phyloP scores from a whole-genome alignment of 2,329 filamentous ascomycete species.

The Ceratocystis lukuohia region DNA sequence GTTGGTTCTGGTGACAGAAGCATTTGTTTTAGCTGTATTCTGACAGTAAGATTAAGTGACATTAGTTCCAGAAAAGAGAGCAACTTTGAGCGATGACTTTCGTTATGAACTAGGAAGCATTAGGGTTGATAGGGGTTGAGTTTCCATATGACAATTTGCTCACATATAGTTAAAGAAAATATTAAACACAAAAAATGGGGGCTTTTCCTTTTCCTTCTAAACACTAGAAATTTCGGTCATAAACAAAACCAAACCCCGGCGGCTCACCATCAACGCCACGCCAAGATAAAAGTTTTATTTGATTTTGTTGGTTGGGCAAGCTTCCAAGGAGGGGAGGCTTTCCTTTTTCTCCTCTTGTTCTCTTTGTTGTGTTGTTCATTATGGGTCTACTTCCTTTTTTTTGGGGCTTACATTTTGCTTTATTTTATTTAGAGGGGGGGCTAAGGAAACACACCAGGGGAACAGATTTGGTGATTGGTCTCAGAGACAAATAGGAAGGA shows the following conservation, averaged over 20 bases:
- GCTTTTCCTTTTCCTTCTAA: neutral
- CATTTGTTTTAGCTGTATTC: no score
- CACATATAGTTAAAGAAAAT: neutral
- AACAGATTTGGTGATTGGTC: no score
- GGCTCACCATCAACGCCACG: neutral
- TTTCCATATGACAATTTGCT: no score
- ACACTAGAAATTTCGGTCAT: neutral
- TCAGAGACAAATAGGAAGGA: neutral
- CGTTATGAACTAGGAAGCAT: no score
- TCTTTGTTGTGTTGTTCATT: neutral
- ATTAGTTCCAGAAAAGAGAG: no score
- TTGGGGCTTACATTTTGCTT: neutral
- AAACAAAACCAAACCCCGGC: neutral
- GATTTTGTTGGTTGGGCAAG: neutral
- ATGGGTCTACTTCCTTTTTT: neutral
- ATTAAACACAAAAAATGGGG: neutral
- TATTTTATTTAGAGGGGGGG: neutral
- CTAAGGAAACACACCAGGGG: no score
- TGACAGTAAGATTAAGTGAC: no score
- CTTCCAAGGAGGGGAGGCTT: neutral
- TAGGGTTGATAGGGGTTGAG: no score
- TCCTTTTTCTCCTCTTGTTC: neutral
- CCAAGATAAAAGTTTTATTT: constrained; percentile 3
- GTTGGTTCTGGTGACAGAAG: no score
- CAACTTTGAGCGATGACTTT: no score